phyloP scores from a whole-genome alignment of 1,139 yeast genomes.

The Suhomyces panamericanus region DNA sequence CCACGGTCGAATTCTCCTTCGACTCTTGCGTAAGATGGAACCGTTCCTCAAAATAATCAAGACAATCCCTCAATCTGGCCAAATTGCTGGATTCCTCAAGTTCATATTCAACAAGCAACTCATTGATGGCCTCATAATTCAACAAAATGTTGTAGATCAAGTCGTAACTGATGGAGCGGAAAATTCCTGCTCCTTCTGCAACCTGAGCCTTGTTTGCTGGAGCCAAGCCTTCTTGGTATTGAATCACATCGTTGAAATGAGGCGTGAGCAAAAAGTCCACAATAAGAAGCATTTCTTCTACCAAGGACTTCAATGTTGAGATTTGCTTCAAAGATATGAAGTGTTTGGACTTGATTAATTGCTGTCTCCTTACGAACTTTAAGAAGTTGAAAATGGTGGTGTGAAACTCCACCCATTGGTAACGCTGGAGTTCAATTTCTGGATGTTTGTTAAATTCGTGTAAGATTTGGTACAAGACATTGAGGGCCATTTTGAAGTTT shows the following conservation, averaged over 20 bases:
- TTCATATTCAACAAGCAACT: slow-evolving; percentile 14
- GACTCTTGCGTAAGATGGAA: slow-evolving; percentile 25
- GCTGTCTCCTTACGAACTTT: slow-evolving; percentile 27
- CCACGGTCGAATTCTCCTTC: slow-evolving; percentile 13
- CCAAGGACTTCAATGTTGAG: slow-evolving; percentile 19
- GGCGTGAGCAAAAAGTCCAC: slow-evolving; percentile 22
- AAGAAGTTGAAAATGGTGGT: slow-evolving; percentile 29
- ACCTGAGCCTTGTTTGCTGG: slow-evolving; percentile 4
- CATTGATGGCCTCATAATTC: slow-evolving; percentile 26
- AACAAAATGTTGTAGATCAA: slow-evolving; percentile 35
- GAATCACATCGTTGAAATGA: slow-evolving; percentile 18
- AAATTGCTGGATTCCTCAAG: slow-evolving; percentile 14
- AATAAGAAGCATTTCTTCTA: slow-evolving; percentile 31
- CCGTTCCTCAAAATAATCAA: slow-evolving; percentile 21
- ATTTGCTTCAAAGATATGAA: slow-evolving; percentile 15
- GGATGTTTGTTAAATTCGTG: slow-evolving; percentile 11
- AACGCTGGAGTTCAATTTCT: slow-evolving; percentile 15
- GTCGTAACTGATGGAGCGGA: slow-evolving; percentile 24
- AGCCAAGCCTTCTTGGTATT: slow-evolving; percentile 14
- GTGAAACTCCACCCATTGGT: slow-evolving; percentile 34
- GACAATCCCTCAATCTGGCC: slow-evolving; percentile 21
- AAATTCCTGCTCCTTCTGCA: slow-evolving; percentile 13
- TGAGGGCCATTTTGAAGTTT: slow-evolving; percentile 30
- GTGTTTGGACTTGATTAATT: slow-evolving; percentile 20
- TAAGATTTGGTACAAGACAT: slow-evolving; percentile 26